Percentiles rank a stretch among this genome's conserved stretches.
Conservation (phyloP, 768 basidiomycete species). For the Sarcodon sp. region DNA sequence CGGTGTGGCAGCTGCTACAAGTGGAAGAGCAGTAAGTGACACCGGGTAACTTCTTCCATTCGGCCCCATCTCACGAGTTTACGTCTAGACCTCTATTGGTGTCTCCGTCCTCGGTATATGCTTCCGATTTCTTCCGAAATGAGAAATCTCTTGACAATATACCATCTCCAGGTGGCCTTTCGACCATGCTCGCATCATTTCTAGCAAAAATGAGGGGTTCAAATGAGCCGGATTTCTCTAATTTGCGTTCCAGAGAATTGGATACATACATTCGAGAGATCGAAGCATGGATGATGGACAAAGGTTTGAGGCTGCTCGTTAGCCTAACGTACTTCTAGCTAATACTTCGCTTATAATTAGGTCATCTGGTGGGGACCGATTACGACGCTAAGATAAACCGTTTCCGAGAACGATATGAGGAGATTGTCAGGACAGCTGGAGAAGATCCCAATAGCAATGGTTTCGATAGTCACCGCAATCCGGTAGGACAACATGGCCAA, state of each 20-base stretch:
- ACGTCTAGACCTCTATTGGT: constrained; percentile 20
- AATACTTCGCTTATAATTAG: neutral
- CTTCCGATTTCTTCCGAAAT: no score
- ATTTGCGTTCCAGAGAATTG: constrained; percentile 41
- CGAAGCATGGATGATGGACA: constrained; percentile 43
- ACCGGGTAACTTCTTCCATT: no score
- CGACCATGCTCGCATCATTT: constrained; percentile 61
- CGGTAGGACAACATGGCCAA: neutral
- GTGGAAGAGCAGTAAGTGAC: constrained; percentile 2
- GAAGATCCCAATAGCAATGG: neutral
- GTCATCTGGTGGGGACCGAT: constrained; percentile 22
- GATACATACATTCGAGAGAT: constrained; percentile 57
- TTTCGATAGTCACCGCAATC: neutral
- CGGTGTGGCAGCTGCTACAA: constrained; percentile 39
- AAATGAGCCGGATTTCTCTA: constrained; percentile 57
- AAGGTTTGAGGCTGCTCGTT: constrained; percentile 21
- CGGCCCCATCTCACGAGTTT: no score
- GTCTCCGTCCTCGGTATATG: constrained; percentile 11
- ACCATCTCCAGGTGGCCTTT: constrained; percentile 29
- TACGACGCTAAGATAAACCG: constrained; percentile 15
- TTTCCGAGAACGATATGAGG: constrained; percentile 31
- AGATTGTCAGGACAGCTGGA: constrained; percentile 24
- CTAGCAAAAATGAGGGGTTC: constrained; percentile 59
- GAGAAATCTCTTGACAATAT: no score
- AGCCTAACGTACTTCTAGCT: neutral